Conservation (phyloP, 73 alveolate genomes). For the Paramecium caudatum region DNA sequence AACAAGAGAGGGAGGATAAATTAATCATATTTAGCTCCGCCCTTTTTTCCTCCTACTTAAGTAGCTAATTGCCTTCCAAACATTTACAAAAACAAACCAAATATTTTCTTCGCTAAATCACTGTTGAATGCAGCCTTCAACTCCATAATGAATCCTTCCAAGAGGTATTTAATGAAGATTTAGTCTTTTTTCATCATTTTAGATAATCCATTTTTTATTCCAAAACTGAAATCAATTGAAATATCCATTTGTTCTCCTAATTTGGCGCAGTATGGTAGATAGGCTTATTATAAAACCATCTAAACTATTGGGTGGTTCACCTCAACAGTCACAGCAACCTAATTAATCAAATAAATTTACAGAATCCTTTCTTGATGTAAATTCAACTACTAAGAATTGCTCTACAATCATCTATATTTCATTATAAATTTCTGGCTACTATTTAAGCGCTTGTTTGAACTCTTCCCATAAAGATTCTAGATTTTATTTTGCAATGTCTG, state of each 20-base stretch:
- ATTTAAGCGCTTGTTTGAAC: not conserved
- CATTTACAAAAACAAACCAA: not conserved
- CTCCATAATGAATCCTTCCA: conserved; percentile 29
- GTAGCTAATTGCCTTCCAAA: not conserved
- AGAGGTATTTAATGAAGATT: not conserved
- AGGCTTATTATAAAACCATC: not conserved
- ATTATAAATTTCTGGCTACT: not conserved
- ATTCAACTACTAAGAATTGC: not conserved
- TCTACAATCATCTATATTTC: not conserved
- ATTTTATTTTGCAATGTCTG: not conserved
- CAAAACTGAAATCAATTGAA: not conserved
- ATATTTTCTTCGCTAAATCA: not conserved
- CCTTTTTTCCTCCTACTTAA: not conserved
- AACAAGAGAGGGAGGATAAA: not conserved
- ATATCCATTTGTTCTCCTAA: not conserved
- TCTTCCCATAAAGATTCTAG: conserved; percentile 8
- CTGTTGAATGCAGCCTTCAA: not conserved
- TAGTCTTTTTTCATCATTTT: conserved; percentile 16
- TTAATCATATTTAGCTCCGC: not conserved
- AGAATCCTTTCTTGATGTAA: not conserved
- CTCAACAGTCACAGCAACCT: not conserved
- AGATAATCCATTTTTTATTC: not conserved
- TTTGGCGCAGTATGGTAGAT: not conserved
- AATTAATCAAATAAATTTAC: no score
- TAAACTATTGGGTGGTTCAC: not conserved